phyloP scores from a whole-genome alignment of 1,284 basidiomycete species.

The Moesziomyces parantarcticus region DNA sequence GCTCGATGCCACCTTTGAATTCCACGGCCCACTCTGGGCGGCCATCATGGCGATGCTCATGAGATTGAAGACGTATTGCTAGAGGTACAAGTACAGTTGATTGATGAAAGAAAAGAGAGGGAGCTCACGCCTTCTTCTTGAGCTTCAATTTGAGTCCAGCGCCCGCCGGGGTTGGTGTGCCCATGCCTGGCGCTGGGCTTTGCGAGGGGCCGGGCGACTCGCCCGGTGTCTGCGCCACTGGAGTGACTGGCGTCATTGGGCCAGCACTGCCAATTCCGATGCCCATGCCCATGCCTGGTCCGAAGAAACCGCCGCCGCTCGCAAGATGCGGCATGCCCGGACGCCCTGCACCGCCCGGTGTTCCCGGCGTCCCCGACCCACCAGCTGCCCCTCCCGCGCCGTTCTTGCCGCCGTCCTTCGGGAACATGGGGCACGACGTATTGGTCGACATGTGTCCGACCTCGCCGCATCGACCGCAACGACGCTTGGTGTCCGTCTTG shows the following conservation, averaged over 20 bases:
- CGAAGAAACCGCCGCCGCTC: slow-evolving; percentile 47
- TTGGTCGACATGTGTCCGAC: slow-evolving; percentile 68
- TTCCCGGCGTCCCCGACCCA: slow-evolving; percentile 35
- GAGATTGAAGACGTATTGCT: neutral
- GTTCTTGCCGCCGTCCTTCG: slow-evolving; percentile 50
- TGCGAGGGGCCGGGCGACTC: slow-evolving; percentile 32
- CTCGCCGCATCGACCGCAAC: slow-evolving; percentile 65
- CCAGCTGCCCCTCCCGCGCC: slow-evolving; percentile 40
- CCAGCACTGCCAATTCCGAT: slow-evolving; percentile 37
- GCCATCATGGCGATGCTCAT: too few relatives aligned
- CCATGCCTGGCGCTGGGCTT: slow-evolving; percentile 32
- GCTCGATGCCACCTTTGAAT: neutral
- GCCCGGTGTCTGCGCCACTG: slow-evolving; percentile 24
- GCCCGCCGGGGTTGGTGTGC: slow-evolving; percentile 31
- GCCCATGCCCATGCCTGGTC: slow-evolving; percentile 49
- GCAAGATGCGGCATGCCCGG: slow-evolving; percentile 43
- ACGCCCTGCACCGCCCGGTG: slow-evolving; percentile 28
- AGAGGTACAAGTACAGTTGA: neutral
- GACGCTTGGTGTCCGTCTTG: slow-evolving; percentile 65
- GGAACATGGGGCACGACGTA: slow-evolving; percentile 65
- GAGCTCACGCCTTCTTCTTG: slow-evolving; percentile 42
- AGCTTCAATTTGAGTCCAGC: slow-evolving; percentile 48
- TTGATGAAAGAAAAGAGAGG: neutral
- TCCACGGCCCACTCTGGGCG: neutral
- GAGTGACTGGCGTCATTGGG: slow-evolving; percentile 44